A percentile compares a stretch with the other conserved stretches of the same genome.
phyloP scores from a whole-genome alignment of 441 rosid species.

The Manihot esculenta region DNA sequence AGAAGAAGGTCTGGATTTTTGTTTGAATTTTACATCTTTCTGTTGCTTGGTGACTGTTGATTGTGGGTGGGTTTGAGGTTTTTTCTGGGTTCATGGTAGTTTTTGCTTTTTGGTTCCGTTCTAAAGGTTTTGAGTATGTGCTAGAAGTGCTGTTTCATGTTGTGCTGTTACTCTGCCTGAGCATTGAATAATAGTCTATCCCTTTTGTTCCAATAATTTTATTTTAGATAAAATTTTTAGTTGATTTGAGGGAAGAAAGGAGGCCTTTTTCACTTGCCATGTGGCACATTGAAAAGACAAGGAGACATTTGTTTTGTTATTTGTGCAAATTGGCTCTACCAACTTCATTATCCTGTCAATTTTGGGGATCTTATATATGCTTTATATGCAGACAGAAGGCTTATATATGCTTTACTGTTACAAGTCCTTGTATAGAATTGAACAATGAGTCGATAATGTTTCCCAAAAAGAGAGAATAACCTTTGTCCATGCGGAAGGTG shows the following conservation, averaged over 20 bases:
- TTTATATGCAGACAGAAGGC: background rate
- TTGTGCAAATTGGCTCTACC: background rate
- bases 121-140: background rate
- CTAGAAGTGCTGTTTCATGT: too few relatives aligned
- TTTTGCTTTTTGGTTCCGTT: background rate
- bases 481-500: background rate
- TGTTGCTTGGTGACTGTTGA: background rate
- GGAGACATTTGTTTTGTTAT: background rate
- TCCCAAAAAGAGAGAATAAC: background rate
- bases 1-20: background rate
- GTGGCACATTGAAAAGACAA: background rate
- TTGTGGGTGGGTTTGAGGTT: background rate
- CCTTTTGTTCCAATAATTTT: too few relatives aligned
- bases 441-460: background rate
- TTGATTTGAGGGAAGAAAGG: background rate
- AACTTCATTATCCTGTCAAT: background rate
- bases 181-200: too few relatives aligned
- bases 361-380: background rate
- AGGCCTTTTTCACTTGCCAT: background rate
- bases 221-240: background rate
- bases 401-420: background rate
- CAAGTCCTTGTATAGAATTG: background rate
- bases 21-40: background rate
- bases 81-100: background rate
- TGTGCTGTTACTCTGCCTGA: too few relatives aligned